Evolutionary conservation across 2,329 filamentous ascomycete genomes (phyloP), one percentile per base, ranked within the genome.

Genomic region (Colletotrichum sidae): DNA sequence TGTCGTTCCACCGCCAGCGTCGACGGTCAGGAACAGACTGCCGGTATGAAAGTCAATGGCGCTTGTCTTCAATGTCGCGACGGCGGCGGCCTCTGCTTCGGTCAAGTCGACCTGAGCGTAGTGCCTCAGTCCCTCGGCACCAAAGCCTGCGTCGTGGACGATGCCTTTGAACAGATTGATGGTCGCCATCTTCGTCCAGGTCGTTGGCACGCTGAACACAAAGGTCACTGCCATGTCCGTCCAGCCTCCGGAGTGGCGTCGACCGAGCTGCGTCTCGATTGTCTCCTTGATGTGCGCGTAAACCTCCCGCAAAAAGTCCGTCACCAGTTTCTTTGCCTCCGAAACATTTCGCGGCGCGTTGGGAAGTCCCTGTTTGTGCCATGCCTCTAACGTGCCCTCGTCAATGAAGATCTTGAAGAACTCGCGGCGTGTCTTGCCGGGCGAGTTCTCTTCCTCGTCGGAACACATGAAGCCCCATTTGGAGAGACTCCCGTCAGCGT

Each of bases 351-450:
- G 70, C 0, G 83, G 83, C 0, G 78, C 79, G 35, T 78, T 77
- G n/a, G 76, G 70, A 0, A 84, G 77, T 10, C 82, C 81, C 37
- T 81, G 76, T 4, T 74, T 72, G 64, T 82, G 81, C 45, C 80
- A 80, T 15, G 76, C 73, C 0, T 70, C 72, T 2, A 86, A 72
- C 8, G 79, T 82, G 8, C 77, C 77, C 5, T 77, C 75, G 57
- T 86, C 84, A 12, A 86, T 78, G 68, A 81, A 86, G 65, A 84
- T 84, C 69, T 87, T 86, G 78, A 87, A 87, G 78, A 85, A 85
- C 60, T 86, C 83, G 8, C 77, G 75, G 4, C 76, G 75, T 7
- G 68, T 71, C 60, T 79, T 80, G 13, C 70, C 72, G 1, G 71
- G 60, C 44, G 75, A 73, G 12, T 78, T 76, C 42, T 80, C 79